Percentiles rank a stretch among this genome's conserved stretches.
Conservation (phyloP, 2,329 filamentous ascomycete genomes). For the Fusarium sp. region DNA sequence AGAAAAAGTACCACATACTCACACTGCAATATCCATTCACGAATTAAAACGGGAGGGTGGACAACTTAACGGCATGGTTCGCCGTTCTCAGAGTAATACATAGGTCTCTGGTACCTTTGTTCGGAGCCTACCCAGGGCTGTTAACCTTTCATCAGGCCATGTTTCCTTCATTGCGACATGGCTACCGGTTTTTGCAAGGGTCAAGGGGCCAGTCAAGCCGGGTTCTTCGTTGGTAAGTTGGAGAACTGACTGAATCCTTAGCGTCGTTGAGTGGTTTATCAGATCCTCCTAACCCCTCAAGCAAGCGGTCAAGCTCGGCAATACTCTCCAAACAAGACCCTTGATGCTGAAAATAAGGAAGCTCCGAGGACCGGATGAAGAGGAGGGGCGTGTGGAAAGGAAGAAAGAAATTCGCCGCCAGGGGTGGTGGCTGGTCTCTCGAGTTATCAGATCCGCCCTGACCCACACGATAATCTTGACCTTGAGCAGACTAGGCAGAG, state of each 20-base stretch:
- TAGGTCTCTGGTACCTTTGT: not conserved
- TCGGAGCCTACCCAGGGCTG: not conserved
- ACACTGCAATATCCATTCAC: not conserved
- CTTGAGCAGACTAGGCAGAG: conserved; percentile 2
- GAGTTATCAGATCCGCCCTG: conserved; percentile 45
- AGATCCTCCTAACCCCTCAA: conserved; percentile 18
- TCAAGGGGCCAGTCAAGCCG: not conserved
- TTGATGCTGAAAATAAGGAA: not conserved
- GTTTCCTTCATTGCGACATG: not conserved
- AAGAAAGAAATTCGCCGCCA: not conserved
- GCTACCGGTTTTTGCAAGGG: not conserved
- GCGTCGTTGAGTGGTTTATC: conserved; percentile 33
- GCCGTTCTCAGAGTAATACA: not conserved
- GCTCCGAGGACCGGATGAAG: conserved; percentile 26
- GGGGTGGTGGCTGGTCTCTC: conserved; percentile 16
- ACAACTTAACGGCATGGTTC: not conserved
- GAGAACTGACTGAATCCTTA: not conserved
- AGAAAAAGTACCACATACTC: too few relatives aligned
- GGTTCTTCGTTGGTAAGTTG: not conserved
- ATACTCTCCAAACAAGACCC: not conserved
- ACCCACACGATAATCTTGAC: conserved; percentile 24
- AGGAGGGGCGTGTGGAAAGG: conserved; percentile 5
- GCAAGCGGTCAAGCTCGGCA: conserved; percentile 13
- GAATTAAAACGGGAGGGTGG: not conserved
- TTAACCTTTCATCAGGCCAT: conserved; percentile 4